Evolutionary conservation across 306 rosid genomes (phyloP), one percentile per base, ranked within the genome.

Genomic region (Gynostemma pentaphyllum): DNA sequence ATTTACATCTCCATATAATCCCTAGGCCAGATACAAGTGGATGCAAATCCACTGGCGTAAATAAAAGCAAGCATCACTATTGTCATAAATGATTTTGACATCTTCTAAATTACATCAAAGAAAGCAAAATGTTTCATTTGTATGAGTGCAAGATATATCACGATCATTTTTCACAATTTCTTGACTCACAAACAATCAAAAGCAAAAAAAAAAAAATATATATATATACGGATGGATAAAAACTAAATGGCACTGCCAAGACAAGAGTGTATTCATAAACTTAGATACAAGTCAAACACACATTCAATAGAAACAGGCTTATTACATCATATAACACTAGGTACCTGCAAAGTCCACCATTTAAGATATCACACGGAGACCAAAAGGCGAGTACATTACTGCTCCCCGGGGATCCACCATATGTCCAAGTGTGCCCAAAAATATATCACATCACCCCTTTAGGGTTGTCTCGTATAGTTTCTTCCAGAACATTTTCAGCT

Each of bases 401-500:
- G 8, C 48, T 44, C 48, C 48, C 16, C 16, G 21, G 4, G 18
- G 16, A 3, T 44, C 19, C 48, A 14, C 48, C 21, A 15, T 44
- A 44, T 2, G 18, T 44, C 18, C 48, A 44, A 44, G 48, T 44
- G 48, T n/a, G n/a, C n/a, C n/a, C n/a, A n/a, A n/a, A n/a, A n/a
- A n/a, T n/a, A n/a, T n/a, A n/a, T n/a, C n/a, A n/a, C n/a, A n/a
- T n/a, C n/a, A n/a, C n/a, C n/a, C n/a, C n/a, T 16, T 41, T 41
- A 41, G 48, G 48, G 48, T 44, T 44, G 48, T 15, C n/a, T 19
- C 48, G 7, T 44, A 44, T 44, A 44, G 48, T 15, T 44, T 44
- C 48, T 44, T 44, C 21, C 48, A 44, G 18, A 44, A 81, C 85
- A 70, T 48, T 78, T 75, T 86, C 96, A 71, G 95, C 96, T 68